A percentile compares a stretch with the other conserved stretches of the same genome.
Conservation (phyloP, 2,329 filamentous ascomycete species). For the Ophiobolus disseminans region DNA sequence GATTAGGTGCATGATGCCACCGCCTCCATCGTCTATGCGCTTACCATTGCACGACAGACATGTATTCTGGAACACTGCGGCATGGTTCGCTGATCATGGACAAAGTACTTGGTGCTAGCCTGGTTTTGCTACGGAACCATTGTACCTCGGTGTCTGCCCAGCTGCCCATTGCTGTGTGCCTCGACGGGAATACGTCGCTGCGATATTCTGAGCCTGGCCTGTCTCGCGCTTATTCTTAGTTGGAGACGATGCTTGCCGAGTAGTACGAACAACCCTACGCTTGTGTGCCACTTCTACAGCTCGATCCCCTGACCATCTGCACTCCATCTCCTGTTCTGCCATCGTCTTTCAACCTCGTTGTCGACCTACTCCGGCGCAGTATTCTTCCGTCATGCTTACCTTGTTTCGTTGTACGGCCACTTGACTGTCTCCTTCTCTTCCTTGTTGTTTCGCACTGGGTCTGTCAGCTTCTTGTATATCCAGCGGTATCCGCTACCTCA, state of each 20-base stretch:
- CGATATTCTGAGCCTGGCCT: constrained; percentile 16
- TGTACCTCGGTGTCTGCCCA: constrained; percentile 13
- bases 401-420: neutral
- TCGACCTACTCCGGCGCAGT: neutral
- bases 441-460: constrained; percentile 17
- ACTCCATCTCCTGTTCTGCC: constrained; percentile 5
- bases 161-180: constrained; percentile 20
- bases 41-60: constrained; percentile 20
- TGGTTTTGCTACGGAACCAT: constrained; percentile 2
- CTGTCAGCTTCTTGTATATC: neutral
- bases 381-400: constrained; percentile 14
- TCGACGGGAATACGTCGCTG: constrained; percentile 27
- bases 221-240: constrained; percentile 14
- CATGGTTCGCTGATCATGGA: constrained; percentile 7
- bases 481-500: neutral
- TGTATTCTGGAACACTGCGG: constrained; percentile 12
- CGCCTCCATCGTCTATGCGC: constrained; percentile 13
- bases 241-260: neutral
- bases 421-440: constrained; percentile 10
- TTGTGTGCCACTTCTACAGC: neutral
- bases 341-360: constrained; percentile 5
- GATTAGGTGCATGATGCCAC: constrained; percentile 24
- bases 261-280: neutral
- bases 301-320: neutral
- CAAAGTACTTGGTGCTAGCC: constrained; percentile 10